phyloP scores from a whole-genome alignment of 2,329 filamentous ascomycete species.

The Conoideocrella luteorostrata region DNA sequence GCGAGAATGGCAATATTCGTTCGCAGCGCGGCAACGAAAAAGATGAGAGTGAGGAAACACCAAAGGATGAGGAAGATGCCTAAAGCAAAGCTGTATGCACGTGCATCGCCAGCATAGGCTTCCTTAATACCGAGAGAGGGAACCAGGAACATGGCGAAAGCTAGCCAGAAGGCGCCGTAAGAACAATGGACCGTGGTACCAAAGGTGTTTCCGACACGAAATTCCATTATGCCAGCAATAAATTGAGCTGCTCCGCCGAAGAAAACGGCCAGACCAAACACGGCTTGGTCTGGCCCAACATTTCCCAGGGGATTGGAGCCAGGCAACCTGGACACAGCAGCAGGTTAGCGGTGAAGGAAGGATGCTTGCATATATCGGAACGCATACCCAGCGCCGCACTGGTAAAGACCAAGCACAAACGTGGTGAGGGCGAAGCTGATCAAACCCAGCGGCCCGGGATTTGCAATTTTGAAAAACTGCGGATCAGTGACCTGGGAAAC shows the following conservation, averaged over 20 bases:
- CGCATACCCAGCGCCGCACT: slow-evolving; percentile 42
- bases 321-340: slow-evolving; percentile 22
- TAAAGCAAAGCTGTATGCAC: slow-evolving; percentile 41
- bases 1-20: slow-evolving; percentile 53
- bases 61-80: slow-evolving; percentile 54
- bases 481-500: slow-evolving; percentile 29
- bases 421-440: slow-evolving; percentile 61
- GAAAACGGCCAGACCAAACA: slow-evolving; percentile 30
- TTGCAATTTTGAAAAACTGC: slow-evolving; percentile 41
- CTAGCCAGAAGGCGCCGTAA: slow-evolving; percentile 57
- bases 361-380: too few species aligned
- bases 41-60: slow-evolving; percentile 52
- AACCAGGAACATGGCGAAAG: slow-evolving; percentile 50
- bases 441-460: slow-evolving; percentile 54
- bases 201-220: slow-evolving; percentile 53
- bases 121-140: slow-evolving; percentile 43
- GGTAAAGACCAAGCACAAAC: slow-evolving; percentile 48
- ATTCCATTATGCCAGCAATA: slow-evolving; percentile 54
- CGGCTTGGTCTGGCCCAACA: slow-evolving; percentile 28
- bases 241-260: slow-evolving; percentile 65
- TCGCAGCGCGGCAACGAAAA: slow-evolving; percentile 48
- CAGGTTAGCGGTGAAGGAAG: too few species aligned
- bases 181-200: slow-evolving; percentile 55
- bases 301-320: slow-evolving; percentile 24
- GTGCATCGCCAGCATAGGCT: slow-evolving; percentile 32